Evolutionary conservation across 1,284 basidiomycete species (phyloP).

Genomic region (Ceratobasidium sp.): DNA sequence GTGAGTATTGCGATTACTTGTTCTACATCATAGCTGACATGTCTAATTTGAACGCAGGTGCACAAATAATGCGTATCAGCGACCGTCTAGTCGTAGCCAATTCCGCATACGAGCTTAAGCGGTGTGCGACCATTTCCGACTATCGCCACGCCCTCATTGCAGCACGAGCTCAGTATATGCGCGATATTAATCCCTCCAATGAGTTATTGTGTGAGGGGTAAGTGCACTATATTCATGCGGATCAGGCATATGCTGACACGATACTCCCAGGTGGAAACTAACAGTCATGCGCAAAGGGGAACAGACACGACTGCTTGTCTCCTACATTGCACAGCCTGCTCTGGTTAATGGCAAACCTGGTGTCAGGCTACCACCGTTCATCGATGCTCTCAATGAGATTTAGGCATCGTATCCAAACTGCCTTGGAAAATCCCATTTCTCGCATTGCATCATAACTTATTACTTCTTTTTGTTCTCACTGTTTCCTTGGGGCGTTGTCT

Average conservation of each 20-base stretch:
- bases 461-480: background rate
- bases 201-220: slow-evolving; percentile 36
- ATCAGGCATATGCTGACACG: background rate
- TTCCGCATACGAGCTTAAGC: slow-evolving; percentile 29
- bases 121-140: background rate
- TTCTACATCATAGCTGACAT: background rate
- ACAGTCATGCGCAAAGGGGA: slow-evolving; percentile 31
- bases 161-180: slow-evolving; percentile 37
- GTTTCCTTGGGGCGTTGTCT: background rate
- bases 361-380: slow-evolving; percentile 28
- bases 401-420: background rate
- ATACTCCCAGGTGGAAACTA: slow-evolving; percentile 28
- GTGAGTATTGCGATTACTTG: background rate
- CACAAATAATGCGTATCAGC: slow-evolving; percentile 30
- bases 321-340: slow-evolving; percentile 31
- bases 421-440: background rate
- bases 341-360: slow-evolving; percentile 16
- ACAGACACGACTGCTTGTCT: slow-evolving; percentile 24
- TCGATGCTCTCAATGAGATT: slow-evolving; percentile 28
- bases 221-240: background rate
- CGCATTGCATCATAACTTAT: slow-evolving; percentile 15
- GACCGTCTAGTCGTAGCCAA: slow-evolving; percentile 30
- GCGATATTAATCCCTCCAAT: slow-evolving; percentile 30
- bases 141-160: slow-evolving; percentile 32
- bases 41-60: background rate